A percentile compares a stretch with the other conserved stretches of the same genome.
These are phyloP conservation scores for Sclerotinia nivalis DNA, from an alignment of 2,329 filamentous ascomycete species.

Conservation along the genomic window DNA sequence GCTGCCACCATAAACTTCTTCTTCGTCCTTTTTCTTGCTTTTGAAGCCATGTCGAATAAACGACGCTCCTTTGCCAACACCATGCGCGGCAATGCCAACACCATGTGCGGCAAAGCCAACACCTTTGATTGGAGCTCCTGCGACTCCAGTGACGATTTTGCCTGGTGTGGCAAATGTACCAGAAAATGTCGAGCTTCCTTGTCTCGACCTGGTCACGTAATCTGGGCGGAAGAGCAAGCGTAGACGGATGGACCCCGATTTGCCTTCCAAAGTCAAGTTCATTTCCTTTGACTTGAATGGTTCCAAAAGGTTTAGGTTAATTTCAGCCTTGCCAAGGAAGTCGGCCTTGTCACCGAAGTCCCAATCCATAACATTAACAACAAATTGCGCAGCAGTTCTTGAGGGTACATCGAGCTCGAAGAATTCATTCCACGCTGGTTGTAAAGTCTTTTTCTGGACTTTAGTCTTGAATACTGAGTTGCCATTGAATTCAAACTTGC, in stretches of 20 bases:
- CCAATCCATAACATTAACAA: conserved; percentile 86
- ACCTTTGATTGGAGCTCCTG: conserved; percentile 91
- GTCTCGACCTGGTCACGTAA: conserved; percentile 82
- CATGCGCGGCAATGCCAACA: conserved; percentile 67
- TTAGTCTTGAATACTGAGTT: conserved; percentile 94
- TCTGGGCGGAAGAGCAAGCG: conserved; percentile 90
- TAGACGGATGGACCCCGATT: conserved; percentile 79
- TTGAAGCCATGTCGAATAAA: conserved; percentile 87
- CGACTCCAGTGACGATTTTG: conserved; percentile 79
- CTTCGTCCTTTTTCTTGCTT: conserved; percentile 61
- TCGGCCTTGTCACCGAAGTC: conserved; percentile 96
- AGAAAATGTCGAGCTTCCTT: conserved; percentile 90
- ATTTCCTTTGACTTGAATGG: conserved; percentile 82
- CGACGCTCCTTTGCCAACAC: conserved; percentile 82
- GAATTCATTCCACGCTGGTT: conserved; percentile 93
- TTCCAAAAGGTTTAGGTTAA: conserved; percentile 78
- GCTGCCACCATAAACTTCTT: conserved; percentile 3
- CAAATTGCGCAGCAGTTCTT: conserved; percentile 80
- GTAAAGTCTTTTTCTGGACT: conserved; percentile 92
- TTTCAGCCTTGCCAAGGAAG: conserved; percentile 73
- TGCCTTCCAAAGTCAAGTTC: conserved; percentile 76
- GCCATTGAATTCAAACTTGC: conserved; percentile 88
- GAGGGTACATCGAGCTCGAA: conserved; percentile 85
- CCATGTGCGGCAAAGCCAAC: conserved; percentile 66
- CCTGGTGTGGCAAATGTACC: conserved; percentile 85